A percentile compares a stretch with the other conserved stretches of the same genome.
Evolutionary conservation across 2,329 filamentous ascomycete genomes (phyloP).

Genomic region (Pseudocercospora eumusae): DNA sequence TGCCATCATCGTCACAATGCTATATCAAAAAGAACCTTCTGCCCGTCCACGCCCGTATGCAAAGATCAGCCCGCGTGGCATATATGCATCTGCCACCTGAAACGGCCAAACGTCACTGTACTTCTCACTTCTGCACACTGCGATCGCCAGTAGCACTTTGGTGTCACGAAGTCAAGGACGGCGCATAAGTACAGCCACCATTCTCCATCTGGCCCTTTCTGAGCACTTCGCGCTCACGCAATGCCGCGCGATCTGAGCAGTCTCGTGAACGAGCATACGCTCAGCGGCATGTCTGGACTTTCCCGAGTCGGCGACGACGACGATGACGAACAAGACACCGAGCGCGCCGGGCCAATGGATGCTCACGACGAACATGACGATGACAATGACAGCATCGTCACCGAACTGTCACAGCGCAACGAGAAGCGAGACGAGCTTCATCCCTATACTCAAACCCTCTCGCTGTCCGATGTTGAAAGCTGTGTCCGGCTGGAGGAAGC

Average conservation of each 20-base stretch:
- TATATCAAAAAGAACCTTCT: background rate
- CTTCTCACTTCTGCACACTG: background rate
- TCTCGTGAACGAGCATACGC: slow-evolving; percentile 38
- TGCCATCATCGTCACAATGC: background rate
- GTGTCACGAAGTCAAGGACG: slow-evolving; percentile 9
- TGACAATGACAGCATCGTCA: slow-evolving; percentile 22
- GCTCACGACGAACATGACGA: slow-evolving; percentile 15
- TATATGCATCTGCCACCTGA: background rate
- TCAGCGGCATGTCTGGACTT: slow-evolving; percentile 40
- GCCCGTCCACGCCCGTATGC: background rate
- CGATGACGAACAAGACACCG: slow-evolving; percentile 3
- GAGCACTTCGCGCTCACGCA: background rate
- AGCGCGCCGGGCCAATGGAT: slow-evolving; percentile 13
- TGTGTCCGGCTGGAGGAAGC: slow-evolving; percentile 61
- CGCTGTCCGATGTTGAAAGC: slow-evolving; percentile 63
- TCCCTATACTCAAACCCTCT: slow-evolving; percentile 74
- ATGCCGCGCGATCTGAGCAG: slow-evolving; percentile 48
- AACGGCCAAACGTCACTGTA: slow-evolving; percentile 12
- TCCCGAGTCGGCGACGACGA: slow-evolving; percentile 36
- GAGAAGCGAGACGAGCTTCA: slow-evolving; percentile 60
- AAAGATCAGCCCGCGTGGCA: background rate
- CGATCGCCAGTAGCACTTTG: background rate
- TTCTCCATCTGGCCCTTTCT: background rate
- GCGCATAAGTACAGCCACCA: slow-evolving; percentile 14
- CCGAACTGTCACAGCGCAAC: slow-evolving; percentile 23